A percentile compares a stretch with the other conserved stretches of the same genome.
Conservation (phyloP, 225 moss, liverwort and hornwort species). For the Marchantia paleacea region DNA sequence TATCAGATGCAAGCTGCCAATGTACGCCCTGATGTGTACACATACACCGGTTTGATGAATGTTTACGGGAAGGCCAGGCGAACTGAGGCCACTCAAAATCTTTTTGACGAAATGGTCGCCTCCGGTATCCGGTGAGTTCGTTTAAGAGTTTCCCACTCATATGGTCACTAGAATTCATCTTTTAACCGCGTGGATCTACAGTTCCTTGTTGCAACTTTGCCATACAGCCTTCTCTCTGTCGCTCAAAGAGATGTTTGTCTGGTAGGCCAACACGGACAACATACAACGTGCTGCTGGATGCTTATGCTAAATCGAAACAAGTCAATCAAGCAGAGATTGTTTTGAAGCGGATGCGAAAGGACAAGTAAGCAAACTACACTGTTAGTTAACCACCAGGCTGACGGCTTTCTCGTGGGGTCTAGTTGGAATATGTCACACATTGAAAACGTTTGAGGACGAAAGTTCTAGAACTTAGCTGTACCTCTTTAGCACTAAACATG, state of each 20-base stretch:
- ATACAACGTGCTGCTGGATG: constrained; percentile 71
- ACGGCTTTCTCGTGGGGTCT: too few relatives aligned
- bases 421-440: too few relatives aligned
- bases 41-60: constrained; percentile 74
- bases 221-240: neutral
- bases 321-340: constrained; percentile 69
- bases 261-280: constrained; percentile 66
- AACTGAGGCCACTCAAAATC: constrained; percentile 65
- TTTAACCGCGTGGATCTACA: too few relatives aligned
- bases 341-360: constrained; percentile 83
- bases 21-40: constrained; percentile 64
- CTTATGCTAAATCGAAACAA: constrained; percentile 71
- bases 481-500: too few relatives aligned
- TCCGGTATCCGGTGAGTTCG: constrained; percentile 60
- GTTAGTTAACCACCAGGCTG: neutral
- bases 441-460: too few relatives aligned
- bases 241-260: neutral
- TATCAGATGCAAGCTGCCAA: constrained; percentile 90
- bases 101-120: constrained; percentile 78
- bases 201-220: too few relatives aligned
- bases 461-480: too few relatives aligned
- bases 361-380: constrained; percentile 43
- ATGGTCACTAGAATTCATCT: too few relatives aligned
- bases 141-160: too few relatives aligned
- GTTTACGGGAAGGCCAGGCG: constrained; percentile 67